Conservation (phyloP, 1,139 yeast species). For the Debaryomyces sp. region DNA sequence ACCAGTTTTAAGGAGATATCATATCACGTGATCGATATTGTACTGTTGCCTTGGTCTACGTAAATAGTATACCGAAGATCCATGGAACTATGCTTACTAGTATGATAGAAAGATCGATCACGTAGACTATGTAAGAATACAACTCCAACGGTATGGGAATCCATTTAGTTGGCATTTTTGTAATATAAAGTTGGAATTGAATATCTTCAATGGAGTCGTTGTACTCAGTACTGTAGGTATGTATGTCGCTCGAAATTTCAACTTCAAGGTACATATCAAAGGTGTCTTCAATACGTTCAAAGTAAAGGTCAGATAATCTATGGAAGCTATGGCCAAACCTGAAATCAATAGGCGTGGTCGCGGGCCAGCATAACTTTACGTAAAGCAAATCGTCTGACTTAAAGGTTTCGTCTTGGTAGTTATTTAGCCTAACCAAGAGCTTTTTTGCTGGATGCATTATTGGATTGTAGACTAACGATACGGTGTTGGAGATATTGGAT, state of each 20-base stretch:
- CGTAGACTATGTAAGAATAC: constrained; percentile 33
- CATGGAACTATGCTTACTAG: not conserved
- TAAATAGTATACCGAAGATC: not conserved
- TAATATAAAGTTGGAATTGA: constrained; percentile 31
- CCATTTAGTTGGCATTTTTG: constrained; percentile 33
- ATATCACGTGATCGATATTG: not conserved
- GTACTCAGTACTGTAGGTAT: constrained; percentile 21
- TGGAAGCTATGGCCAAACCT: constrained; percentile 25
- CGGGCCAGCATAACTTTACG: constrained; percentile 51
- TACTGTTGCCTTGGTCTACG: not conserved
- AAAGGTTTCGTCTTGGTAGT: constrained; percentile 32
- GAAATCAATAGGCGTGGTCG: constrained; percentile 39
- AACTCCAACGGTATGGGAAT: constrained; percentile 47
- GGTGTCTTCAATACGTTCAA: constrained; percentile 10
- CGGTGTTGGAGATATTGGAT: not conserved
- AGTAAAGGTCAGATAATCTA: constrained; percentile 14
- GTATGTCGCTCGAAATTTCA: constrained; percentile 28
- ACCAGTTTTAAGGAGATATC: constrained; percentile 5
- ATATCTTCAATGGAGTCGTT: constrained; percentile 19
- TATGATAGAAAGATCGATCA: constrained; percentile 32
- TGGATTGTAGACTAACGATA: constrained; percentile 18
- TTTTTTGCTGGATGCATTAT: constrained; percentile 16
- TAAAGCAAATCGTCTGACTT: constrained; percentile 34
- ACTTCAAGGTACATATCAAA: constrained; percentile 37
- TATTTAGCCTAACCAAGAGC: constrained; percentile 36